Percentiles rank a stretch among this genome's conserved stretches.
phyloP scores from a whole-genome alignment of 306 rosid species.

The Abrus precatorius region DNA sequence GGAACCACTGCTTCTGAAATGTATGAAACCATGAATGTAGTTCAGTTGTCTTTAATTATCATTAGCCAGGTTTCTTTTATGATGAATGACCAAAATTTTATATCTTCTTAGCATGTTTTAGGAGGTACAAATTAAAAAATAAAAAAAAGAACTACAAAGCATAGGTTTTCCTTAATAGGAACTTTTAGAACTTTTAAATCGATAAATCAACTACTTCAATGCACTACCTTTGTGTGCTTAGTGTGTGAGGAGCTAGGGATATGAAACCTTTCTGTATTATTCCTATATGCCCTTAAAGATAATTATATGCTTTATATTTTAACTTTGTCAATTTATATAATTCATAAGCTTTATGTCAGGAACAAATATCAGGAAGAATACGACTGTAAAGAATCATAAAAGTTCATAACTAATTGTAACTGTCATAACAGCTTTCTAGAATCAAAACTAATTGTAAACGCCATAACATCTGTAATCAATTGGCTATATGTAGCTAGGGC shows the following conservation, averaged over 20 bases:
- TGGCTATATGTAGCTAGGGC: too few species aligned
- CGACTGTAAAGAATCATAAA: too few species aligned
- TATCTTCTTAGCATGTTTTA: background rate
- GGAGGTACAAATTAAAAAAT: background rate
- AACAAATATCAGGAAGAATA: too few species aligned
- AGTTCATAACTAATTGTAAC: too few species aligned
- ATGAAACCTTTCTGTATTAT: background rate
- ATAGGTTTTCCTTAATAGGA: background rate
- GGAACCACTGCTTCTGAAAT: background rate
- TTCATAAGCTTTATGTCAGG: background rate
- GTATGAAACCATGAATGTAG: background rate
- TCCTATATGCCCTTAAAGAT: background rate
- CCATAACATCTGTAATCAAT: too few species aligned
- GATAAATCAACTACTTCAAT: background rate
- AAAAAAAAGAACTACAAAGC: background rate
- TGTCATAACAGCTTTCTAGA: too few species aligned
- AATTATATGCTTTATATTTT: background rate
- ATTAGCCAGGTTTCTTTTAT: background rate
- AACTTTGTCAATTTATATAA: slow-evolving; percentile 4
- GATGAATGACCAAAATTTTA: background rate
- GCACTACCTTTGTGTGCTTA: background rate
- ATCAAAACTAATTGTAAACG: too few species aligned
- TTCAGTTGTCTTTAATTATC: background rate
- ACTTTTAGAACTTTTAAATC: background rate
- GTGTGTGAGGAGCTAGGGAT: slow-evolving; percentile 19